These are phyloP conservation scores for Scedosporium apiospermum DNA, from an alignment of 2,329 filamentous ascomycete genomes.

Conservation along the genomic window DNA sequence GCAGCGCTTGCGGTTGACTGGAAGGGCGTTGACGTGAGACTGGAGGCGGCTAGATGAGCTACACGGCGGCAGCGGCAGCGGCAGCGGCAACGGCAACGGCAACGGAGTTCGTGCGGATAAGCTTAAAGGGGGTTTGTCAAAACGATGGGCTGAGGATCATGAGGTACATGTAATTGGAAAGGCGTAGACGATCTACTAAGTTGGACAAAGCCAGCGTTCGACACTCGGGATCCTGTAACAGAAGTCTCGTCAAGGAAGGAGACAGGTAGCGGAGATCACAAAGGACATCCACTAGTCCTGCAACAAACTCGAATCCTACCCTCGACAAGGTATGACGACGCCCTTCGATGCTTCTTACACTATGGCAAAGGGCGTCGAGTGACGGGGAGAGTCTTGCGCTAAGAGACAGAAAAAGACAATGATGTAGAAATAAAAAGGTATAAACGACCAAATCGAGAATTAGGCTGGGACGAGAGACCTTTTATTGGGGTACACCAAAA, in stretches of 20 bases:
- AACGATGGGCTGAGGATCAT: conserved; percentile 9
- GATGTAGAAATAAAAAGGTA: neutral
- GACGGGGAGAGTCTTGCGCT: neutral
- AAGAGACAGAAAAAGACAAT: neutral
- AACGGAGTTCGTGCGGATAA: neutral
- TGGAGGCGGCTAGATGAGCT: neutral
- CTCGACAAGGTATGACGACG: neutral
- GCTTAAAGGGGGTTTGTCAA: conserved; percentile 10
- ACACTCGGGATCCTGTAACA: neutral
- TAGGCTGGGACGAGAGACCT: neutral
- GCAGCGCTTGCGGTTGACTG: neutral
- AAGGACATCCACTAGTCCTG: neutral
- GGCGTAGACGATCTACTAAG: neutral
- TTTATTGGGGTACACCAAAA: neutral
- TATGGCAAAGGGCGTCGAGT: neutral
- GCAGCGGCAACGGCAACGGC: neutral
- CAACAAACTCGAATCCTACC: neutral
- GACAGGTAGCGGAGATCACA: neutral
- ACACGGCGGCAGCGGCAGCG: neutral
- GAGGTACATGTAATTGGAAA: neutral
- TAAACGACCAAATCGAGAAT: neutral
- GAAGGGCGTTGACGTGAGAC: neutral
- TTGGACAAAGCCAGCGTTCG: neutral
- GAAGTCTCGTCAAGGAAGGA: neutral
- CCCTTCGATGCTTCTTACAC: neutral